A percentile compares a stretch with the other conserved stretches of the same genome.
Conservation (phyloP, 371 early-diverging fungal genomes). For the Lichtheimia corymbifera region DNA sequence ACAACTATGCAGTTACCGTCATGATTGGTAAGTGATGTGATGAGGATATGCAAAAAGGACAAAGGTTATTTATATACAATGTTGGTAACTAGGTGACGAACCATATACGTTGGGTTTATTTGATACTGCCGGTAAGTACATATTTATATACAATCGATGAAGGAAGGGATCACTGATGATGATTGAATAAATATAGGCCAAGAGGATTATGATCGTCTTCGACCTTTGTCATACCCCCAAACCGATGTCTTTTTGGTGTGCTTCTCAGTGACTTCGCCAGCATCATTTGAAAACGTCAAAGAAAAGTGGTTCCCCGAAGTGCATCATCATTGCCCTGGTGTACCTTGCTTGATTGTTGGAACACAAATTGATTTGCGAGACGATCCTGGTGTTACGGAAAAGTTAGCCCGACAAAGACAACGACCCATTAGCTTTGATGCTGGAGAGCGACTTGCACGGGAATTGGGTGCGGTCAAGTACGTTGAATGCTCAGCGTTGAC, state of each 20-base stretch:
- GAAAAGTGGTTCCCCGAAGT: constrained; percentile 93
- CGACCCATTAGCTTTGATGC: constrained; percentile 79
- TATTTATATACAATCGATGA: background rate
- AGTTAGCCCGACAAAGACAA: constrained; percentile 81
- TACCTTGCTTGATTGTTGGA: constrained; percentile 95
- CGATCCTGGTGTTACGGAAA: constrained; percentile 79
- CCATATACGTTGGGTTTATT: constrained; percentile 91
- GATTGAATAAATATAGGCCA: constrained; percentile 54
- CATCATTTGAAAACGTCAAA: constrained; percentile 90
- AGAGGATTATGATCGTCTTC: constrained; percentile 97
- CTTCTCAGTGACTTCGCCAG: constrained; percentile 92
- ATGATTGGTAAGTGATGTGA: constrained; percentile 80
- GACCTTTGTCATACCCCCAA: constrained; percentile 94
- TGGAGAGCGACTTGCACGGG: constrained; percentile 86
- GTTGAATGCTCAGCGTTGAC: constrained; percentile 97
- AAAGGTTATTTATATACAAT: background rate
- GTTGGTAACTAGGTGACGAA: constrained; percentile 57
- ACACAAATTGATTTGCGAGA: constrained; percentile 96
- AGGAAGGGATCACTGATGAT: no score
- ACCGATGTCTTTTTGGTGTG: constrained; percentile 95
- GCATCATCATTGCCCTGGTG: constrained; percentile 96
- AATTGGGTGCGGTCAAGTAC: constrained; percentile 93
- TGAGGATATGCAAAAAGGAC: background rate
- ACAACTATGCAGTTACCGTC: constrained; percentile 98
- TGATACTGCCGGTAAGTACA: constrained; percentile 88